Evolutionary conservation across 345 rosid genomes (phyloP).

Genomic region (Eucalyptus paniculata): DNA sequence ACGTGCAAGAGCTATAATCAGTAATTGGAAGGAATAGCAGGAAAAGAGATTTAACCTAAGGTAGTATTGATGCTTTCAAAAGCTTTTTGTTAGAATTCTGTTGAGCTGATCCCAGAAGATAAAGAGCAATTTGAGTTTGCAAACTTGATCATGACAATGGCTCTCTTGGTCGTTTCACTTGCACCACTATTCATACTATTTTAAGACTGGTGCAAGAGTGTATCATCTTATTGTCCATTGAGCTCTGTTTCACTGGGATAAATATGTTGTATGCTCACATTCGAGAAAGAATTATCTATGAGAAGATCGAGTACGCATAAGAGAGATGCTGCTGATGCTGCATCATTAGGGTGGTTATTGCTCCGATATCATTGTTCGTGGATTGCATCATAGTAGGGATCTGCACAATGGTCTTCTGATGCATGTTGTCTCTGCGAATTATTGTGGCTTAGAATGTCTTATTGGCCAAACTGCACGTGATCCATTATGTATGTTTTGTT

Average conservation of each 20-base stretch:
- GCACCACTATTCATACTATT: not conserved
- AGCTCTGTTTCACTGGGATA: not conserved
- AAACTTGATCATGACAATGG: not conserved
- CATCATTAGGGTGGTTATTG: not conserved
- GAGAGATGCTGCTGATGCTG: not conserved
- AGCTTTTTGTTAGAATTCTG: not conserved
- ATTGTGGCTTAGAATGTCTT: not conserved
- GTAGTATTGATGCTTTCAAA: not conserved
- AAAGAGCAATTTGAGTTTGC: not conserved
- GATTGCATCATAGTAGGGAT: not conserved
- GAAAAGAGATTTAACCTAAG: not conserved
- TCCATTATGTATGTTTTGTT: not conserved
- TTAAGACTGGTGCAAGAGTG: not conserved
- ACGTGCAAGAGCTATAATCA: not conserved
- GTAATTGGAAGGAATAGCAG: not conserved
- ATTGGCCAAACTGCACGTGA: not conserved
- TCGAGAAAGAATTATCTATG: not conserved
- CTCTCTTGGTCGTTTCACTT: not conserved
- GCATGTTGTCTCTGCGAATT: not conserved
- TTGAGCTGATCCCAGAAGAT: not conserved
- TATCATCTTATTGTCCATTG: not conserved
- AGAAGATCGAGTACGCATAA: not conserved
- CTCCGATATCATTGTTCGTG: not conserved
- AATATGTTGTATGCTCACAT: not conserved
- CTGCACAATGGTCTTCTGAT: not conserved